These are phyloP conservation scores for Kluyveromyces wickerhamii DNA, from an alignment of 805 yeast genomes.

Conservation along the genomic window DNA sequence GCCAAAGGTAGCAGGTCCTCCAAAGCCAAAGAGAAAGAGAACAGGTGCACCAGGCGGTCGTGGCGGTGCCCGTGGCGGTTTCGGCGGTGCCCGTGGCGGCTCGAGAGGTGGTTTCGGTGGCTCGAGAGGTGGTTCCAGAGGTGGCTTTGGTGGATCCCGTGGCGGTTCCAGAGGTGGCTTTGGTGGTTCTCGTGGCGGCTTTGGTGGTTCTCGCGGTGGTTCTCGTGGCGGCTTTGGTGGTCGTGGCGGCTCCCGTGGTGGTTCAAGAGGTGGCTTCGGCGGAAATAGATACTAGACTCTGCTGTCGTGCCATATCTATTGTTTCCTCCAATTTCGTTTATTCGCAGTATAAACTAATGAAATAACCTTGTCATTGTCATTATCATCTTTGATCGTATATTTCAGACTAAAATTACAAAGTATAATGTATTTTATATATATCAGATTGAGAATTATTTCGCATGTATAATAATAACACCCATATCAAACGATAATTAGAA, in stretches of 20 bases:
- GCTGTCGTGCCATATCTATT: no score
- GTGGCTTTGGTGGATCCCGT: constrained; percentile 35
- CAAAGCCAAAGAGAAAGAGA: constrained; percentile 63
- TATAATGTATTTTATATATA: no score
- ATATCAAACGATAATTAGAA: no score
- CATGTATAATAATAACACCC: constrained; percentile 9
- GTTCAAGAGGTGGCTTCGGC: constrained; percentile 23
- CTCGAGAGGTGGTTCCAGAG: constrained; percentile 32
- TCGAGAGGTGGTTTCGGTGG: constrained; percentile 41
- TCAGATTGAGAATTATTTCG: no score
- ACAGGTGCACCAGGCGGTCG: constrained; percentile 48
- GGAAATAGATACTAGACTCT: no score
- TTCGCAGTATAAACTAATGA: constrained; percentile 1
- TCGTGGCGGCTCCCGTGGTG: constrained; percentile 14
- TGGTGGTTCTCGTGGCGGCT: constrained; percentile 35
- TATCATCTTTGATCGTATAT: neutral
- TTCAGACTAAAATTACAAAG: no score
- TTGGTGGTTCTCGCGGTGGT: constrained; percentile 30
- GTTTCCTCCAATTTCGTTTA: no score
- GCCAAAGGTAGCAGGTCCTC: constrained; percentile 82
- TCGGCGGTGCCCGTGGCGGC: constrained; percentile 43
- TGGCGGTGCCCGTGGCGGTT: constrained; percentile 38
- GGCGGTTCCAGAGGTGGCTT: constrained; percentile 31
- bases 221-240: constrained; percentile 25
- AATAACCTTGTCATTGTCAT: neutral